These are phyloP conservation scores for Lagerstroemia speciosa DNA, from an alignment of 345 rosid species.

Conservation along the genomic window DNA sequence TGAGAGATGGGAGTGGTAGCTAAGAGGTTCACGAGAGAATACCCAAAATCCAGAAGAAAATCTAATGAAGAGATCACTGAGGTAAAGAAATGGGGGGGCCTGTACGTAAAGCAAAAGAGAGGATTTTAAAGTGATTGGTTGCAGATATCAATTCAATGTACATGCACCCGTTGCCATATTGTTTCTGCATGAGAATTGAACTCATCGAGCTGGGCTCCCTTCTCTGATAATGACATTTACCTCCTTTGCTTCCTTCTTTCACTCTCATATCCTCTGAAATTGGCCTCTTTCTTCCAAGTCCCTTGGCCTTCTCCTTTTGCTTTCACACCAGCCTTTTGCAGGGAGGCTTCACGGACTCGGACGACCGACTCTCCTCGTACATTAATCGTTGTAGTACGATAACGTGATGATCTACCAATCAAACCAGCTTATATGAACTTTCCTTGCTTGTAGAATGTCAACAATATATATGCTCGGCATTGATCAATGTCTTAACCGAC, in stretches of 20 bases:
- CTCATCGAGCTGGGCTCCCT: background rate
- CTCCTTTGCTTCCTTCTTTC: background rate
- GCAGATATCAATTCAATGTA: background rate
- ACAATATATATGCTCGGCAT: no score
- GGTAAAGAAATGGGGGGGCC: constrained; percentile 2
- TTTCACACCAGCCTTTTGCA: background rate
- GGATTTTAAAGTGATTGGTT: constrained; percentile 2
- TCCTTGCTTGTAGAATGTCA: no score
- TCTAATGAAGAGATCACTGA: constrained; percentile 9
- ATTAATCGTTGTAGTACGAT: background rate
- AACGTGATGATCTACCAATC: no score
- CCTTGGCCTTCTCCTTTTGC: constrained; percentile 1
- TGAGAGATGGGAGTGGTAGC: background rate
- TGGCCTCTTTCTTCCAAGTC: background rate
- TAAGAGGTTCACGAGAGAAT: constrained; percentile 16
- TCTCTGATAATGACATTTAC: background rate
- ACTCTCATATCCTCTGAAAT: background rate
- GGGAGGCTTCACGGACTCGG: background rate
- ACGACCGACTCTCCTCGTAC: background rate
- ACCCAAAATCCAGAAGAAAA: constrained; percentile 13
- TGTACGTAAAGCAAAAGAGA: background rate
- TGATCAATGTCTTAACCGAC: no score
- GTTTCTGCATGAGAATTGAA: background rate
- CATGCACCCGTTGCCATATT: background rate
- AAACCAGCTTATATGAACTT: no score